Evolutionary conservation across 108 stramenopile genomes (phyloP).

Genomic region (Cylindrotheca fusiformis): DNA sequence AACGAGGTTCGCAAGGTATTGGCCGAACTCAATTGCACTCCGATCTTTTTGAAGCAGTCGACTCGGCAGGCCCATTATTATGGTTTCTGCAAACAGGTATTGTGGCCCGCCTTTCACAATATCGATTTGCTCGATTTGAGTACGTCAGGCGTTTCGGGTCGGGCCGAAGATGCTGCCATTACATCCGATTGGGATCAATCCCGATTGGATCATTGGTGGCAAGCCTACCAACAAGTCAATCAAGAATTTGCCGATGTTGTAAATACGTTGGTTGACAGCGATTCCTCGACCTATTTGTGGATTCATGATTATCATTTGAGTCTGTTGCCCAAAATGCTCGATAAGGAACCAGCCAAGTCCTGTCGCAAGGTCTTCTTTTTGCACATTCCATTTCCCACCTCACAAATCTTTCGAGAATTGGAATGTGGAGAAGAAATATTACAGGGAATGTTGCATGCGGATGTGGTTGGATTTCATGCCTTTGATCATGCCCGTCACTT

Average conservation of each 20-base stretch:
- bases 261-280: slow-evolving; percentile 35
- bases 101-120: slow-evolving; percentile 99
- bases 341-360: slow-evolving; percentile 26
- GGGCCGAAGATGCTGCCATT: slow-evolving; percentile 13
- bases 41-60: slow-evolving; percentile 83
- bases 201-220: slow-evolving; percentile 84
- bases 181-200: slow-evolving; percentile 86
- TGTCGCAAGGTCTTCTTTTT: slow-evolving; percentile 95
- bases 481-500: slow-evolving; percentile 99
- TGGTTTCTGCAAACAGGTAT: slow-evolving; percentile 95
- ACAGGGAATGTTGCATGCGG: slow-evolving; percentile 95
- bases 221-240: slow-evolving; percentile 87
- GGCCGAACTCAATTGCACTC: slow-evolving; percentile 89
- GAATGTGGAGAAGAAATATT: slow-evolving; percentile 91
- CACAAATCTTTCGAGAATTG: slow-evolving; percentile 96
- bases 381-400: slow-evolving; percentile 99
- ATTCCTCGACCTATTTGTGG: slow-evolving; percentile 64
- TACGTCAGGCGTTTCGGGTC: slow-evolving; percentile 31
- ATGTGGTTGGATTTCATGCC: slow-evolving; percentile 99
- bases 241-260: slow-evolving; percentile 75
- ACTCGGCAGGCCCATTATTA: slow-evolving; percentile 78
- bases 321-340: slow-evolving; percentile 87
- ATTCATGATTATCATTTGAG: slow-evolving; percentile 99
- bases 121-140: slow-evolving; percentile 89
- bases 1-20: slow-evolving; percentile 70